These are phyloP conservation scores for Verticillium isaacii DNA, from an alignment of 2,329 filamentous ascomycete species.

Conservation along the genomic window DNA sequence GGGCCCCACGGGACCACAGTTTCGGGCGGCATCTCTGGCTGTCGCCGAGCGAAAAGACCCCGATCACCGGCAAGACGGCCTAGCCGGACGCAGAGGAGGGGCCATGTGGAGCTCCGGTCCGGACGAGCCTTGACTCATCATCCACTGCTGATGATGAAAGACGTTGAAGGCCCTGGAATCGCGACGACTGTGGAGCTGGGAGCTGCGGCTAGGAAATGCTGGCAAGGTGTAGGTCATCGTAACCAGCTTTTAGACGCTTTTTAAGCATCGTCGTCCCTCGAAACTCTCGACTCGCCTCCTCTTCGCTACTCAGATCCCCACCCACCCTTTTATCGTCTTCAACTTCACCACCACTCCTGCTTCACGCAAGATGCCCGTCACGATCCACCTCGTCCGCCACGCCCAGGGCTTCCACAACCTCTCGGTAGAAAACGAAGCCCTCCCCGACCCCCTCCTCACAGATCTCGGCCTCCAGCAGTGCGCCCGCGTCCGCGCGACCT, in stretches of 20 bases:
- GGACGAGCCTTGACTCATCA: not conserved
- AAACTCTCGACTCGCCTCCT: not conserved
- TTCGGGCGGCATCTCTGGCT: not conserved
- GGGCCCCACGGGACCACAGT: not conserved
- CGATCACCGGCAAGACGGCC: not conserved
- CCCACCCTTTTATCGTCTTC: too few species aligned
- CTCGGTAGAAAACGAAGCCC: constrained; percentile 58
- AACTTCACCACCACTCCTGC: not conserved
- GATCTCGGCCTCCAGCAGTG: constrained; percentile 74
- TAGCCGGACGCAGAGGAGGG: not conserved
- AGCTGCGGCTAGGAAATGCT: not conserved
- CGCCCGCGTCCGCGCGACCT: constrained; percentile 51
- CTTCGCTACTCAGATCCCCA: not conserved
- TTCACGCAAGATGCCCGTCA: constrained; percentile 38
- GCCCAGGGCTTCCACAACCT: constrained; percentile 82
- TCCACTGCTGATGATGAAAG: not conserved
- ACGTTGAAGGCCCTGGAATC: not conserved
- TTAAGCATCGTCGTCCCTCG: too few species aligned
- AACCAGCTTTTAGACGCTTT: too few species aligned
- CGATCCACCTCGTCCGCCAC: constrained; percentile 66
- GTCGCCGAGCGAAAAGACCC: not conserved
- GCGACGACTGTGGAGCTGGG: not conserved
- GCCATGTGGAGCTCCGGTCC: not conserved
- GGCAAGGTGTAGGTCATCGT: too few species aligned
- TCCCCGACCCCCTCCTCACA: constrained; percentile 78